Conservation (phyloP, 352 stramenopile genomes). For the Globisporangium heterothallicum region DNA sequence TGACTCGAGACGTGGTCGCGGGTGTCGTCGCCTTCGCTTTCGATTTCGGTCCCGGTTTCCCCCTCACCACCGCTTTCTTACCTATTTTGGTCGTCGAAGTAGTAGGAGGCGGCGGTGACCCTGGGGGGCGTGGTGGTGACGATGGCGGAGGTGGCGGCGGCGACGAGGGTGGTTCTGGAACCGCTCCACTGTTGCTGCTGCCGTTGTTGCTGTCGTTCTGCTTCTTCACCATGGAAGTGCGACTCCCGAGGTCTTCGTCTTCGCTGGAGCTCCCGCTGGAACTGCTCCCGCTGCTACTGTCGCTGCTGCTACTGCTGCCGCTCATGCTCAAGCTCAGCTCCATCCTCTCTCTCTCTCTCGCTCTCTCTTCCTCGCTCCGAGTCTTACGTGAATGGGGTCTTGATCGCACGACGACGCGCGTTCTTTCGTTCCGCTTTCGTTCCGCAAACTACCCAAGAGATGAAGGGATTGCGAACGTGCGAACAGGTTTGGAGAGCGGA, state of each 20-base stretch:
- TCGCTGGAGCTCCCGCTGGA: conserved; percentile 45
- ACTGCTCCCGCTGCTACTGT: conserved; percentile 25
- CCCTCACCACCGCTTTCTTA: conserved; percentile 13
- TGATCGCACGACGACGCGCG: no score
- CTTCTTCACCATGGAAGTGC: conserved; percentile 6
- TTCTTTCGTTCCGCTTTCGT: no score
- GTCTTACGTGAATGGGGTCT: no score
- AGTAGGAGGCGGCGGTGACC: conserved; percentile 19
- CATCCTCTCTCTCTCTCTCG: conserved; percentile 1
- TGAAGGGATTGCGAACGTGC: background rate
- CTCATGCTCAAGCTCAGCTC: conserved; percentile 15
- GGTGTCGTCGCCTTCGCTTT: conserved; percentile 13
- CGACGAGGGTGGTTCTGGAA: conserved; percentile 22
- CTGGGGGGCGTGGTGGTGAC: conserved; percentile 19
- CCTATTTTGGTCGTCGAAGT: conserved; percentile 4
- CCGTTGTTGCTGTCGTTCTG: conserved; percentile 16
- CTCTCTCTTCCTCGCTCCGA: no score
- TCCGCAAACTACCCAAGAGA: no score
- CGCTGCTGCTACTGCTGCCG: conserved; percentile 23
- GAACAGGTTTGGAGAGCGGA: background rate
- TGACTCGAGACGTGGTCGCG: no score
- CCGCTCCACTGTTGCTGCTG: no score
- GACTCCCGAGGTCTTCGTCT: conserved; percentile 22
- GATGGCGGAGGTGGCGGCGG: conserved; percentile 22
- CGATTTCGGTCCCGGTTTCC: background rate